Evolutionary conservation across 176 grass and related monocot species (phyloP), one percentile per base, ranked within the genome.

Genomic region (Leersia perrieri): DNA sequence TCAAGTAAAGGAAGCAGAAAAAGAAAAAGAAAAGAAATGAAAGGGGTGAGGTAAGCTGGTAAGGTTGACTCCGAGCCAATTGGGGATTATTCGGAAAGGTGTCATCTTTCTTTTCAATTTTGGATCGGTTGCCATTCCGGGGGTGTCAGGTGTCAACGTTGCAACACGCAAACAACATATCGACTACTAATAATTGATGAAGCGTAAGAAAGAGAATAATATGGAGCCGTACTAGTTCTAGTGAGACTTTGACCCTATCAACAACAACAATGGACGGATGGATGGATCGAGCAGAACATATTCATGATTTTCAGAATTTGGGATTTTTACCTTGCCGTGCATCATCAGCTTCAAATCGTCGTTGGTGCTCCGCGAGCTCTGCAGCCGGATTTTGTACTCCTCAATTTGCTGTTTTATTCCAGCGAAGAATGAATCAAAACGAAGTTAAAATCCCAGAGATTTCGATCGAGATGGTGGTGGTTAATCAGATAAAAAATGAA

Each of bases 371-470:
- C 39, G 70, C 73, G 41, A 65, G 57, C 57, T 82, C 83, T 73
- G 41, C 66, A 89, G 67, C 88, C 82, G 55, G 62, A 35, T 60
- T 77, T 78, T 78, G 66, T 47, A 77, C 58, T 86, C 73, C 65
- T 86, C 73, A 36, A 89, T 86, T 64, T 85, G 82, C 87, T 89
- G 82, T 23, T 47, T 34, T 33, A 70, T 40, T 44, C 44, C n/a
- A n/a, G n/a, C n/a, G n/a, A n/a, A n/a, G n/a, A n/a, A n/a, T n/a
- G n/a, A n/a, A n/a, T n/a, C n/a, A n/a, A n/a, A n/a, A n/a, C n/a
- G n/a, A n/a, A n/a, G 55, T 72, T 2, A 60, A 27, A 40, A 28
- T 20, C 3, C 5, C 8, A 6, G 10, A 11, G 4, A 73, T 73
- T 47, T 3, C 30, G 55, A 82, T 64, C 68, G 31, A 72, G 79